Evolutionary conservation across 2,329 filamentous ascomycete species (phyloP).

Genomic region (Xylaria sp.): DNA sequence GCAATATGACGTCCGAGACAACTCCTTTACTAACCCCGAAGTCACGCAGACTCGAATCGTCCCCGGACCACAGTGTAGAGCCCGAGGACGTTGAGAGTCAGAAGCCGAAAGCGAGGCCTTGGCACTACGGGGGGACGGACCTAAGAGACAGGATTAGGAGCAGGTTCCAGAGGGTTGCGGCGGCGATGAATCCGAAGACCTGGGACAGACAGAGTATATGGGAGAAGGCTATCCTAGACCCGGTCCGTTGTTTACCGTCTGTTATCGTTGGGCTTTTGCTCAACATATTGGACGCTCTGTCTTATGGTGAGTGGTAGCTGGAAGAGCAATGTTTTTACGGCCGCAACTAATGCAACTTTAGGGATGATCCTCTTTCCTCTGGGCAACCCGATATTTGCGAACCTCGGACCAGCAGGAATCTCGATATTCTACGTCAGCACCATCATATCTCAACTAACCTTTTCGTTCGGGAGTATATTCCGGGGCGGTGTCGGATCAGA

Average conservation of each 20-base stretch:
- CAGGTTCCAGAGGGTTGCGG: slow-evolving; percentile 28
- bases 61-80: slow-evolving; percentile 35
- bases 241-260: slow-evolving; percentile 75
- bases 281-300: slow-evolving; percentile 92
- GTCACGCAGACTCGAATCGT: slow-evolving; percentile 36
- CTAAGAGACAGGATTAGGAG: slow-evolving; percentile 28
- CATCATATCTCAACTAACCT: slow-evolving; percentile 89
- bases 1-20: slow-evolving; percentile 39
- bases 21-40: slow-evolving; percentile 51
- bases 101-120: slow-evolving; percentile 40
- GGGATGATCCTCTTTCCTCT: slow-evolving; percentile 95
- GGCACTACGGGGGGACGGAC: slow-evolving; percentile 27
- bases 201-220: slow-evolving; percentile 73
- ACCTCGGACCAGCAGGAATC: slow-evolving; percentile 88
- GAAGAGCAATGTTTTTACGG: not conserved
- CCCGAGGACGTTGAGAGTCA: slow-evolving; percentile 54
- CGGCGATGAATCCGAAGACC: slow-evolving; percentile 61
- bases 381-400: slow-evolving; percentile 80
- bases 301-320: slow-evolving; percentile 66
- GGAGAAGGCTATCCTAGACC: slow-evolving; percentile 65
- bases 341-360: slow-evolving; percentile 35
- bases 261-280: slow-evolving; percentile 87
- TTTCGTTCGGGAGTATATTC: slow-evolving; percentile 86
- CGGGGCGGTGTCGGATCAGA: slow-evolving; percentile 91
- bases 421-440: slow-evolving; percentile 99